phyloP scores from a whole-genome alignment of 306 rosid species.

The Trifolium fragiferum region DNA sequence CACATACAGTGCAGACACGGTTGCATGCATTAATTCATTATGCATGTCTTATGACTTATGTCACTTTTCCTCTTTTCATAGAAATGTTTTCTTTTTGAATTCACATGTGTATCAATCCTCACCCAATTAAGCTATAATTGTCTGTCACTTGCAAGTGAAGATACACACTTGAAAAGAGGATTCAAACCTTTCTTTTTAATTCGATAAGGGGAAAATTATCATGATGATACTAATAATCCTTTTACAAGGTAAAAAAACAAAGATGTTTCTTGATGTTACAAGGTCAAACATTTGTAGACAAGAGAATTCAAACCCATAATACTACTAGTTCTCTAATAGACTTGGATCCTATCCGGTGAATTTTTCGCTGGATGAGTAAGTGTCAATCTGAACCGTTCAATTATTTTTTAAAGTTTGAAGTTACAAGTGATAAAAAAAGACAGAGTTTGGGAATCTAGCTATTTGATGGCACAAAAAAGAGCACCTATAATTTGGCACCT shows the following conservation, averaged over 20 bases:
- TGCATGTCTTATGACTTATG: slow-evolving; percentile 28
- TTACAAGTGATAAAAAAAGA: no score
- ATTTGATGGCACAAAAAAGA: slow-evolving; percentile 35
- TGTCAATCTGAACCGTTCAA: no score
- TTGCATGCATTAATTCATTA: slow-evolving; percentile 14
- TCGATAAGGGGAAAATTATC: neutral
- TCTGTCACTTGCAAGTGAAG: slow-evolving; percentile 21
- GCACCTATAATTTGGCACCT: slow-evolving; percentile 2
- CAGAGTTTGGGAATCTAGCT: neutral
- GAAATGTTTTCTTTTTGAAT: slow-evolving; percentile 9
- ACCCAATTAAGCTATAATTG: slow-evolving; percentile 10
- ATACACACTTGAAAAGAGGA: slow-evolving; percentile 32
- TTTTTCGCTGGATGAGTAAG: no score
- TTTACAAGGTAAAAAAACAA: no score
- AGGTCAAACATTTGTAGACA: neutral
- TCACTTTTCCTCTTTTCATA: slow-evolving; percentile 8
- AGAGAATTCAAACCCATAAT: neutral
- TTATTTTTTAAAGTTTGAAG: no score
- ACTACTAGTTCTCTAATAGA: neutral
- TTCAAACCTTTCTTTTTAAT: neutral
- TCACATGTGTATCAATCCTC: slow-evolving; percentile 8
- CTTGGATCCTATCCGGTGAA: no score
- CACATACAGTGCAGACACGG: slow-evolving; percentile 33
- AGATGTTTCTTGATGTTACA: no score
- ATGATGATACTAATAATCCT: no score